Evolutionary conservation across 2,329 filamentous ascomycete genomes (phyloP).

Genomic region (Acarospora socialis): DNA sequence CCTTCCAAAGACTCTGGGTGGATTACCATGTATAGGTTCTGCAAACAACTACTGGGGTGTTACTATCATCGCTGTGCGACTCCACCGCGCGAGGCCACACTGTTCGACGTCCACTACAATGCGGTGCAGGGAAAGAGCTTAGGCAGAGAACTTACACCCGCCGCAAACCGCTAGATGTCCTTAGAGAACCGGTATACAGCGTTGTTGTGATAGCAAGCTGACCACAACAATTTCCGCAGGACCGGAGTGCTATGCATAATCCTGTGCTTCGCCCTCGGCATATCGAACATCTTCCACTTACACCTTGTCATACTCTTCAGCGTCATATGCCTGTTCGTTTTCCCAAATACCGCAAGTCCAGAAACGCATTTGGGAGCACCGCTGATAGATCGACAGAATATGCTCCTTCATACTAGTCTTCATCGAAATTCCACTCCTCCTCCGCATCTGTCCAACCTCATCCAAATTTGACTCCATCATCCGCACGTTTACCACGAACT

Average conservation of each 20-base stretch:
- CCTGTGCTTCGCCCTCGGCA: conserved; percentile 52
- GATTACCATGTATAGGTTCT: no score
- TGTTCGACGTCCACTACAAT: conserved; percentile 1
- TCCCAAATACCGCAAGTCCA: conserved; percentile 27
- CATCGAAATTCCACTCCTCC: conserved; percentile 80
- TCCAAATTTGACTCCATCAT: conserved; percentile 76
- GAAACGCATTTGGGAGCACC: no score
- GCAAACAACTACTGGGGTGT: no score
- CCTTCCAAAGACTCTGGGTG: no score
- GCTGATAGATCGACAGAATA: conserved; percentile 43
- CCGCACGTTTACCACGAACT: conserved; percentile 87
- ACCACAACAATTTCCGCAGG: no score
- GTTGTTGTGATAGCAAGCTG: no score
- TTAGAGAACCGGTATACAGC: conserved; percentile 29
- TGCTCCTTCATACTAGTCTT: conserved; percentile 65
- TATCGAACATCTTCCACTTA: conserved; percentile 54
- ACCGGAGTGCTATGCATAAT: conserved; percentile 47
- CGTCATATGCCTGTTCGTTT: conserved; percentile 40
- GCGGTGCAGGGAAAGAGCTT: neutral
- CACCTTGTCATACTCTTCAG: conserved; percentile 47
- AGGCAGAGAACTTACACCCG: neutral
- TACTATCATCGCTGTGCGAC: no score
- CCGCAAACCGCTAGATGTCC: neutral
- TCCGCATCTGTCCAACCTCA: conserved; percentile 95
- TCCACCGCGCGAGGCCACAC: no score